These are phyloP conservation scores for Fusarium verticillioides DNA, from an alignment of 2,329 filamentous ascomycete species.

Conservation along the genomic window DNA sequence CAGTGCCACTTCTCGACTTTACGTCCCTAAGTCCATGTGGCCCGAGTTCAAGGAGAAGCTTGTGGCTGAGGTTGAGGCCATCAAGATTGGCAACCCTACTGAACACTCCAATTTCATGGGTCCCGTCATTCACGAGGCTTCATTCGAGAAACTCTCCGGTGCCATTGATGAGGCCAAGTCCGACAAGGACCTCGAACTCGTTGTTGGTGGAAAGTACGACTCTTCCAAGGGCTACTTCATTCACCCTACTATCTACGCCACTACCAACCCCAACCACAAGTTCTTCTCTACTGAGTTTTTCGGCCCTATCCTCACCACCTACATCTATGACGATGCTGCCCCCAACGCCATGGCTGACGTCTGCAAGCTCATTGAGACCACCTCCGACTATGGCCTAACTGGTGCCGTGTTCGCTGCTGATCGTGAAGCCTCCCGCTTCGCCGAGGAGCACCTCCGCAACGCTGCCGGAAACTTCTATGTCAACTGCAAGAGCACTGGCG, in stretches of 20 bases:
- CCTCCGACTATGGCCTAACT: constrained; percentile 81
- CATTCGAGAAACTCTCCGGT: constrained; percentile 81
- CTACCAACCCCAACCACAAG: constrained; percentile 77
- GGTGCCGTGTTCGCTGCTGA: constrained; percentile 80
- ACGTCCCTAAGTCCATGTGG: constrained; percentile 81
- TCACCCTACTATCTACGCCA: constrained; percentile 83
- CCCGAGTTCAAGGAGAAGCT: constrained; percentile 75
- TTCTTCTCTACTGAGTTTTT: constrained; percentile 85
- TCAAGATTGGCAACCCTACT: constrained; percentile 76
- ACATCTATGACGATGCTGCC: constrained; percentile 79
- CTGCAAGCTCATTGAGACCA: constrained; percentile 74
- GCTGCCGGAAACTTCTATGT: constrained; percentile 87
- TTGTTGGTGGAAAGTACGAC: constrained; percentile 82
- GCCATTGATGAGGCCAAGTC: constrained; percentile 84
- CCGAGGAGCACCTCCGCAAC: constrained; percentile 77
- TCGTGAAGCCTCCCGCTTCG: constrained; percentile 71
- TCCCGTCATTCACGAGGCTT: constrained; percentile 84
- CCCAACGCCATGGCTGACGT: constrained; percentile 66
- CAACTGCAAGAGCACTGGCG: constrained; percentile 83
- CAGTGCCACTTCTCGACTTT: constrained; percentile 83
- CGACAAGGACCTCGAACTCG: constrained; percentile 76
- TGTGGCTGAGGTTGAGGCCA: constrained; percentile 72
- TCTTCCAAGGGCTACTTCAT: constrained; percentile 84
- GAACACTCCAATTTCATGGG: constrained; percentile 85
- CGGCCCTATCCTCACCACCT: constrained; percentile 77